A percentile compares a stretch with the other conserved stretches of the same genome.
phyloP scores from a whole-genome alignment of 352 stramenopile species.

The Phytophthora crassamura region DNA sequence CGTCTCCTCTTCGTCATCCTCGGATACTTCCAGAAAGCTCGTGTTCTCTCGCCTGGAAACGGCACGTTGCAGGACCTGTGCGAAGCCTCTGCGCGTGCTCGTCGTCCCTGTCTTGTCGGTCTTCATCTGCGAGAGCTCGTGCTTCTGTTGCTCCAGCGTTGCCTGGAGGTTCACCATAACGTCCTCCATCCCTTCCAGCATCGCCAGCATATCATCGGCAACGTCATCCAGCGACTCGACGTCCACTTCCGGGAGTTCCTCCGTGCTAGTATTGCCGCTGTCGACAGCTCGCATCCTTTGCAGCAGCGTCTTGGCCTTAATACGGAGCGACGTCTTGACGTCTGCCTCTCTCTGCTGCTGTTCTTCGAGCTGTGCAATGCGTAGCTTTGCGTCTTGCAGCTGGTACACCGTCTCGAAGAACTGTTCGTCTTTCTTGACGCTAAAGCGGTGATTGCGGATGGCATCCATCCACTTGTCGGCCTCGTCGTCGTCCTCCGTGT shows the following conservation, averaged over 20 bases:
- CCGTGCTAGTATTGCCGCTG: conserved; percentile 23
- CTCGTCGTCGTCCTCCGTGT: conserved; percentile 57
- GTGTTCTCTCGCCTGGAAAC: conserved; percentile 31
- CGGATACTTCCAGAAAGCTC: conserved; percentile 30
- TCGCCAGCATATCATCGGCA: conserved; percentile 45
- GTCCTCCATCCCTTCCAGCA: conserved; percentile 55
- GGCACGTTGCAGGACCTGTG: conserved; percentile 37
- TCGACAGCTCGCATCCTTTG: conserved; percentile 46
- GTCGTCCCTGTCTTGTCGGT: conserved; percentile 26
- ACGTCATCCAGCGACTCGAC: conserved; percentile 28
- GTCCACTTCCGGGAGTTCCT: conserved; percentile 30
- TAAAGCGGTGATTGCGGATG: conserved; percentile 73
- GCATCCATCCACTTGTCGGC: conserved; percentile 75
- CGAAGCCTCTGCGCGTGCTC: conserved; percentile 33
- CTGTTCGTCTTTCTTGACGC: conserved; percentile 52
- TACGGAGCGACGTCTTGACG: conserved; percentile 16
- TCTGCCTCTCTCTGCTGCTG: conserved; percentile 37
- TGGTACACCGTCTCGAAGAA: conserved; percentile 44
- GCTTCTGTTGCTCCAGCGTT: conserved; percentile 56
- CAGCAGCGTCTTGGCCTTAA: conserved; percentile 42
- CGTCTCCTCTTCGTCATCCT: conserved; percentile 37
- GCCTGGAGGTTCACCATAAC: conserved; percentile 64
- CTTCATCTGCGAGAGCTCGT: conserved; percentile 45
- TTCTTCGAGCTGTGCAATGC: conserved; percentile 39
- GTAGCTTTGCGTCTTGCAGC: conserved; percentile 46